A percentile compares a stretch with the other conserved stretches of the same genome.
phyloP scores from a whole-genome alignment of 2,329 filamentous ascomycete species.

The Sporothrix globosa region DNA sequence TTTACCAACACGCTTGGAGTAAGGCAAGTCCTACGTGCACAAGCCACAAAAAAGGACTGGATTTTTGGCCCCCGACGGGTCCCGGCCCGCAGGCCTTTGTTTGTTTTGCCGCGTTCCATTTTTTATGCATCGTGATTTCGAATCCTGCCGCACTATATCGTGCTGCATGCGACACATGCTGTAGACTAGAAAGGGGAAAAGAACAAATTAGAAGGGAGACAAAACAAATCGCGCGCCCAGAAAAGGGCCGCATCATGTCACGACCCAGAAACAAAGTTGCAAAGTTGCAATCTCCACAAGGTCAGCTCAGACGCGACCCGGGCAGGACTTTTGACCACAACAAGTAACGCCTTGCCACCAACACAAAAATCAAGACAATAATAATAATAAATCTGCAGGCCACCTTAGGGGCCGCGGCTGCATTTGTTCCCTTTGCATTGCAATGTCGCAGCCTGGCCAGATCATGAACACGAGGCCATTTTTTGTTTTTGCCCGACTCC shows the following conservation, averaged over 20 bases:
- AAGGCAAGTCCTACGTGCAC: no score
- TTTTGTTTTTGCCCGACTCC: constrained; percentile 7
- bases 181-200: not conserved
- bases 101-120: not conserved
- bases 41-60: not conserved
- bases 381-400: not conserved
- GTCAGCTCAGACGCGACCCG: not conserved
- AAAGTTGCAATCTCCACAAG: not conserved
- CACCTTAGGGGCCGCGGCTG: not conserved
- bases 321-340: not conserved
- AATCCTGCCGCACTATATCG: constrained; percentile 12
- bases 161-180: not conserved
- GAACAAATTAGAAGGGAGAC: not conserved
- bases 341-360: not conserved
- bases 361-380: not conserved
- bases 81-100: constrained; percentile 13
- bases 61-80: constrained; percentile 23
- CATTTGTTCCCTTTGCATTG: not conserved
- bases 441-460: not conserved
- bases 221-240: not conserved
- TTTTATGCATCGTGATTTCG: not conserved
- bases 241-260: constrained; percentile 6
- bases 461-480: not conserved
- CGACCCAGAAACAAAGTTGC: not conserved
- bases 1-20: no score